Conservation (phyloP, 225 moss, liverwort and hornwort species). For the Anthoceros angustus region DNA sequence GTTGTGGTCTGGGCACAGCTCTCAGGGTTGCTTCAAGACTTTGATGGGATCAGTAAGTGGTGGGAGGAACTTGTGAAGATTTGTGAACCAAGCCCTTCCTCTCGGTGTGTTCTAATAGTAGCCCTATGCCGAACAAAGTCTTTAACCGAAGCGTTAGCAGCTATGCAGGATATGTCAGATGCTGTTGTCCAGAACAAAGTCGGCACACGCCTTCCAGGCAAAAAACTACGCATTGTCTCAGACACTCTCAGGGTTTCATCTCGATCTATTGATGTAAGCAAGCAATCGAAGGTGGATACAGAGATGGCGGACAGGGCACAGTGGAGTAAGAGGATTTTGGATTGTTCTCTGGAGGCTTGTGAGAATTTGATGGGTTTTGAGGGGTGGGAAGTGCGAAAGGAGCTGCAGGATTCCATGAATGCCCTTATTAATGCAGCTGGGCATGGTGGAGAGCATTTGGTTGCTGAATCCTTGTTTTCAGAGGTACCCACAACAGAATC, state of each 20-base stretch:
- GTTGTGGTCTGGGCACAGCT: conserved; percentile 36
- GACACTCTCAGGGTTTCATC: neutral
- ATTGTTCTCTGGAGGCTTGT: neutral
- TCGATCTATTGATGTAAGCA: neutral
- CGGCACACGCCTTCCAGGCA: conserved; percentile 39
- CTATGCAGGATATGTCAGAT: conserved; percentile 49
- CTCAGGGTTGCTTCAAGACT: conserved; percentile 59
- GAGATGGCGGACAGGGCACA: conserved; percentile 8
- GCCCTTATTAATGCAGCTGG: conserved; percentile 85
- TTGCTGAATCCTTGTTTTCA: conserved; percentile 78
- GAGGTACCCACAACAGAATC: conserved; percentile 33
- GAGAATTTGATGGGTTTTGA: conserved; percentile 15
- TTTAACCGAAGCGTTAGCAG: conserved; percentile 59
- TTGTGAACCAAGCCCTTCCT: conserved; percentile 48
- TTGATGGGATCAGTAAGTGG: conserved; percentile 40
- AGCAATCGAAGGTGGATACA: conserved; percentile 11
- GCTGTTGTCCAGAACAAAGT: conserved; percentile 28
- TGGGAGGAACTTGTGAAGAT: conserved; percentile 51
- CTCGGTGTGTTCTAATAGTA: conserved; percentile 60
- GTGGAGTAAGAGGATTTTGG: conserved; percentile 2
- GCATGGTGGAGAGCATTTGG: conserved; percentile 47
- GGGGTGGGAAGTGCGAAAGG: conserved; percentile 58
- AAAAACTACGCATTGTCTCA: conserved; percentile 11
- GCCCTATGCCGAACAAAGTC: conserved; percentile 76
- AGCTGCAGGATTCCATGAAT: conserved; percentile 82